Base-by-base conservation (phyloP, 768 basidiomycete species). In the Trametes elegans region DNA sequence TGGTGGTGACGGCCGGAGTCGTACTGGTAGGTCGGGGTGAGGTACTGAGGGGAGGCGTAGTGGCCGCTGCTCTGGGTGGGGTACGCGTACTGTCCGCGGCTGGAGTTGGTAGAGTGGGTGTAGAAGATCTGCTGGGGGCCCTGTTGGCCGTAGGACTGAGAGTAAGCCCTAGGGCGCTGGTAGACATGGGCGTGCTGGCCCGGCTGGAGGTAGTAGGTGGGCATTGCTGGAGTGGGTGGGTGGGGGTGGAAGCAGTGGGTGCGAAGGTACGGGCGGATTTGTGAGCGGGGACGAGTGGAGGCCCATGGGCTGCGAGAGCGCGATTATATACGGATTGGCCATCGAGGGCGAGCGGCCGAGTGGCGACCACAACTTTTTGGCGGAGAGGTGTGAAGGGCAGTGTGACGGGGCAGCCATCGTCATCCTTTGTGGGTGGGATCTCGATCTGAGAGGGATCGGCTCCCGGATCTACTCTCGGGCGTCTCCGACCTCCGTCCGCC, bases 161-260 rank as follows among this genome's bases (percentile, higher is more conserved):
- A 47, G 47, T 64, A 64, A 14, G 60, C 53, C 26, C 49, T 41
- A 19, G 66, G 66, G 51, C 64, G 63, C 10, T 64, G 45, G 43
- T 59, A 64, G 42, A 53, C 42, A 34, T 44, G 51, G 29, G 51
- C 51, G 18, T 49, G 55, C 49, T 63, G 63, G 31, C 39, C 9
- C 64, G 61, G 48, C 62, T 58, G 24, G 61, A 60, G 56, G 64
- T 69, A 72, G 63, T 65, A 65, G 3, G 66, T 47, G 11, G 63
- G 60, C 58, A 65, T 67, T 26, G 41, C 31, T 13, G 46, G 19
- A 1, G 45, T 6, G 45, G 46, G 46, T 21, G 57, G 6, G 31
- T 47, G 7, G 24, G 38, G n/a, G 50, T 10, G 24, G 26, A 19
- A 36, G 46, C 44, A 21, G 18, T n/a, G 49, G 42, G 10, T 29